Evolutionary conservation across 495 filamentous ascomycete species (phyloP).

Genomic region (Emericellopsis terricola): DNA sequence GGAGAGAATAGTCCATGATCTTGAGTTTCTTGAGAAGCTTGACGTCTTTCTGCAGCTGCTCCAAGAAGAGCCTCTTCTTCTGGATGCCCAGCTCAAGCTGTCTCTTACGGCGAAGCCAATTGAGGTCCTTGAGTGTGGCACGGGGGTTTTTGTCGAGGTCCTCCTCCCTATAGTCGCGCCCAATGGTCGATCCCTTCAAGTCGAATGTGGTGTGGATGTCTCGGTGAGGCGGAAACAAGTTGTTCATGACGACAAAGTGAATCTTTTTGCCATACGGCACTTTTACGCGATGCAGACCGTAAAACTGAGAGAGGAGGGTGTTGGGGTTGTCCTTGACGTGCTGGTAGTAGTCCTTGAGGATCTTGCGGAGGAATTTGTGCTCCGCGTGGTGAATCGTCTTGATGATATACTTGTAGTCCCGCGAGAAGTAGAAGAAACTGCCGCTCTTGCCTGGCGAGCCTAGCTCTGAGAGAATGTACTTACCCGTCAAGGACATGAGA

Average conservation of each 20-base stretch:
- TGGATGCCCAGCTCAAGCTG: constrained; percentile 73
- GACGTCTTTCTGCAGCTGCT: constrained; percentile 79
- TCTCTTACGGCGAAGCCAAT: constrained; percentile 79
- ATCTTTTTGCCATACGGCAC: constrained; percentile 97
- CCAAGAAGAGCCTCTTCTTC: constrained; percentile 72
- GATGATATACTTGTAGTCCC: constrained; percentile 99
- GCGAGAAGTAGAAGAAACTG: constrained; percentile 98
- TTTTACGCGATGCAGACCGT: constrained; percentile 93
- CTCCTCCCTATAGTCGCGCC: constrained; percentile 78
- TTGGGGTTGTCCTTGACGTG: constrained; percentile 90
- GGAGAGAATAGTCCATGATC: constrained; percentile 97
- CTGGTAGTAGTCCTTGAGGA: constrained; percentile 83
- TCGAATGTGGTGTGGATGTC: constrained; percentile 97
- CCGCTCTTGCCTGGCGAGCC: constrained; percentile 97
- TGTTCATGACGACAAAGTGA: constrained; percentile 99
- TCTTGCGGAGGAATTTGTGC: constrained; percentile 85
- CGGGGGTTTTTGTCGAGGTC: constrained; percentile 75
- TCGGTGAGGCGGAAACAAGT: constrained; percentile 90
- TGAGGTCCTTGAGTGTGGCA: constrained; percentile 89
- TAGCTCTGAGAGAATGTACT: constrained; percentile 94
- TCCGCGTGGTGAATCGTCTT: constrained; percentile 97
- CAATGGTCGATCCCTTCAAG: constrained; percentile 92
- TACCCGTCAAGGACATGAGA: constrained; percentile 93
- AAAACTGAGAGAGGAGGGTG: constrained; percentile 94
- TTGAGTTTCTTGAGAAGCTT: constrained; percentile 66